Evolutionary conservation across 805 yeast species (phyloP), one percentile per base, ranked within the genome.

Genomic region (Lachancea lanzarotensis): DNA sequence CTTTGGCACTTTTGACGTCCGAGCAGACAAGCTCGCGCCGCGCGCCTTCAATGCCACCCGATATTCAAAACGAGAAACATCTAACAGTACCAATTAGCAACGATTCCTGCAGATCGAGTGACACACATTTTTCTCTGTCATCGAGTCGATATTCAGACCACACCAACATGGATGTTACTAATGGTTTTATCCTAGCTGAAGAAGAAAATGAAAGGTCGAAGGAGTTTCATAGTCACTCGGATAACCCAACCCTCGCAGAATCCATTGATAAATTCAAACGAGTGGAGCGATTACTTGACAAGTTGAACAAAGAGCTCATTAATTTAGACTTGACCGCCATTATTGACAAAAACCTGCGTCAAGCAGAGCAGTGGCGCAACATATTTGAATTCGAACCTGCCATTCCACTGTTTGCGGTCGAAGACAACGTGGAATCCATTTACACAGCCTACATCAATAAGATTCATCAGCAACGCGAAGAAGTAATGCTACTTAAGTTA

Each of bases 381-480:
- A 45, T 69, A 18, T 53, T 65, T 40, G 59, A 58, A n/a, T 47
- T 55, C 26, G 53, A 52, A 27, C 44, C 51, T 0, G 36, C 43
- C 7, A 60, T 53, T n/a, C 55, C 50, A 15, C 35, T 47, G 12
- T 26, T 47, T n/a, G 17, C 26, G 1, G 42, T 43, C 7, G 22
- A 38, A 5, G 56, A 57, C 11, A 58, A 54, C 33, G 53, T 59
- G 38, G 48, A 52, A 17, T 58, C 69, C 2, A 59, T 61, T 5
- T 59, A 60, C 40, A 51, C 52, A 1, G 52, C 58, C 6, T 65
- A 66, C 46, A 30, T 53, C 1, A 57, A 60, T 17, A 60, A 58
- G 40, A 32, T 65, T 2, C 35, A 45, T 6, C 52, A 48, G 13
- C 65, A 59, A 31, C 55, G 60, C 33, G 67, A 65, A 34, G 45